These are phyloP conservation scores for Solanum arcanum DNA, from an alignment of 257 asterid species.

Conservation along the genomic window DNA sequence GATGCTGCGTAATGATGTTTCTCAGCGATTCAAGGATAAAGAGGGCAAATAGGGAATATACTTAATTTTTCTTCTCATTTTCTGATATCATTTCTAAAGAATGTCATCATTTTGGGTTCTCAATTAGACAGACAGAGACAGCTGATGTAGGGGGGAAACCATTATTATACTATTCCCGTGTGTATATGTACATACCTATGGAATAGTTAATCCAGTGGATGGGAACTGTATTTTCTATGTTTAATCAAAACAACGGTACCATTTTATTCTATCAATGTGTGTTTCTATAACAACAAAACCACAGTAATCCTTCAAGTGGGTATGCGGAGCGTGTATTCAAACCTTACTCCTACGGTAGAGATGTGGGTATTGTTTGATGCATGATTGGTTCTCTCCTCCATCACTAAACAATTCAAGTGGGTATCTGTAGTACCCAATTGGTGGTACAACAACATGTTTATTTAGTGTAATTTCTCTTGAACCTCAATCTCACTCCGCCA, in stretches of 20 bases:
- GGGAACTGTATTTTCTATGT: not conserved
- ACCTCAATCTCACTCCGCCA: not conserved
- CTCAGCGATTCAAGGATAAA: conserved; percentile 26
- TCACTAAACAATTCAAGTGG: not conserved
- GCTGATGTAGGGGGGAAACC: not conserved
- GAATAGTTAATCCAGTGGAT: not conserved
- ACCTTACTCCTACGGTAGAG: not conserved
- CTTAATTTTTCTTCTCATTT: not conserved
- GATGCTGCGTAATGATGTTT: conserved; percentile 40
- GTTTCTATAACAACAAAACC: not conserved
- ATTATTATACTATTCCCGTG: not conserved
- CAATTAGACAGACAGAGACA: not conserved
- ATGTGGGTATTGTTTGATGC: not conserved
- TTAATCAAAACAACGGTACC: not conserved
- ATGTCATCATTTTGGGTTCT: not conserved
- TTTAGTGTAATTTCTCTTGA: not conserved
- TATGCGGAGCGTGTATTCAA: not conserved
- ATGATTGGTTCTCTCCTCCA: not conserved
- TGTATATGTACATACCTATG: not conserved
- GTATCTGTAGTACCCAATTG: not conserved
- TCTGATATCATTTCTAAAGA: not conserved
- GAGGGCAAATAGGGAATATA: not conserved
- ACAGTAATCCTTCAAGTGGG: not conserved
- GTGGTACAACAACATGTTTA: not conserved
- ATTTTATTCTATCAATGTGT: not conserved